Base-by-base conservation (phyloP, 306 rosid species). In the Purshia tridentata region DNA sequence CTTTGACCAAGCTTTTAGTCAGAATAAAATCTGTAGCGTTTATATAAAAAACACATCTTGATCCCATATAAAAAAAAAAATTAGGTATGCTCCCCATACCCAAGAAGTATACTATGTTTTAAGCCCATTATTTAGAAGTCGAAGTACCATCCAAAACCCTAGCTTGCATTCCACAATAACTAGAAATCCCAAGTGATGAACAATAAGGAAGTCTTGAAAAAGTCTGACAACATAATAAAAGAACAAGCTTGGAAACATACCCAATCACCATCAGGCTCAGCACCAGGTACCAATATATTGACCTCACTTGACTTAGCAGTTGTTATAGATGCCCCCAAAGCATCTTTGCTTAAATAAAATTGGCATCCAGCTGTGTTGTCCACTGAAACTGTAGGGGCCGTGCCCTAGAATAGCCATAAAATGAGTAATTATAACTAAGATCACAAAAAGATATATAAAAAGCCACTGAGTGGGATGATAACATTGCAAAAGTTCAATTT, bases 241-340 rank as follows among this genome's bases (percentile, higher is more conserved):
- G 60, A 68, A 66, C 22, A 85, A 55, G 65, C 12, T 35, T 6
- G 65, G 73, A 74, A 78, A 79, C 90, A 51, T 89, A 94, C 99
- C 99, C 96, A 94, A 80, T 94, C 97, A 86, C 81, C 89, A 70
- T 89, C 82, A 56, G 97, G 84, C 75, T 68, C 86, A 53, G 81
- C 78, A 61, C 89, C 90, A 55, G 98, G 99, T 66, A 94, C 96
- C 87, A 94, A 65, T 48, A 94, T 88, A 82, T 94, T 94, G 81
- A 94, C 85, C 91, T 91, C 99, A 72, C 99, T 91, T 52, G 99
- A 88, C 86, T 94, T 94, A 40, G 99, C 97, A 69, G 99, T 85
- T 65, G 98, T 90, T 78, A 94, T 77, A 76, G 99, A 87, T 56
- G 90, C 71, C 70, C 74, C 86, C 70, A 94, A 80, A 73, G 99